These are phyloP conservation scores for Yamadazyma aaseri DNA, from an alignment of 1,139 yeast species.

Conservation along the genomic window DNA sequence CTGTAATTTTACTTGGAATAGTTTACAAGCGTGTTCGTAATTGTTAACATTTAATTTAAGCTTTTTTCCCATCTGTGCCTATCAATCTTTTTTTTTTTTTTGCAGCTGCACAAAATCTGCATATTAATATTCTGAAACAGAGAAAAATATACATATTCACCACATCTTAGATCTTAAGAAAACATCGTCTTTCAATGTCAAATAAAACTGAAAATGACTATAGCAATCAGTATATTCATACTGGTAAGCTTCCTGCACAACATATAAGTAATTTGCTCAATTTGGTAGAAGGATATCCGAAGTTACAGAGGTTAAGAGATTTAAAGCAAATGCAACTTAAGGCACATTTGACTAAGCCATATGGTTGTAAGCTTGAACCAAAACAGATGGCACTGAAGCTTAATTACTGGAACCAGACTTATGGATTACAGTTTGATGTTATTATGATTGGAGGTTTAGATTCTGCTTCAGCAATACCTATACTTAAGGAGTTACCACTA, in stretches of 20 bases:
- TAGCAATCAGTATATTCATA: constrained; percentile 64
- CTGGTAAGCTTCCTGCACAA: constrained; percentile 56
- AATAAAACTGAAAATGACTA: constrained; percentile 54
- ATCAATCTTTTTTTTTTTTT: no score
- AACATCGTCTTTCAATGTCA: not conserved
- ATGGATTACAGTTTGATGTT: constrained; percentile 73
- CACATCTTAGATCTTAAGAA: no score
- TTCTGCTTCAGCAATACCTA: constrained; percentile 64
- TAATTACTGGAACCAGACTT: constrained; percentile 56
- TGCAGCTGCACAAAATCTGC: no score
- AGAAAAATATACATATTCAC: no score
- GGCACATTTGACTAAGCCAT: constrained; percentile 58
- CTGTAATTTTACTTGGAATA: no score
- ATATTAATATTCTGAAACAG: no score
- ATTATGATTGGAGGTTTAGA: constrained; percentile 83
- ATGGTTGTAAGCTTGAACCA: constrained; percentile 57
- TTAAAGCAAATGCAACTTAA: constrained; percentile 53
- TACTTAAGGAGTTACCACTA: constrained; percentile 64
- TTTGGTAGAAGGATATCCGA: constrained; percentile 83
- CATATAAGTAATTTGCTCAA: constrained; percentile 63
- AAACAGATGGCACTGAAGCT: constrained; percentile 56
- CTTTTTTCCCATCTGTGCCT: no score
- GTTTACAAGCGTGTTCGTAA: no score
- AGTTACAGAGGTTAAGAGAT: constrained; percentile 63
- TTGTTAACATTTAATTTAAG: no score